Percentiles rank a stretch among this genome's conserved stretches.
These are phyloP conservation scores for Colletotrichum cuscutae DNA, from an alignment of 2,329 filamentous ascomycete genomes.

Conservation along the genomic window DNA sequence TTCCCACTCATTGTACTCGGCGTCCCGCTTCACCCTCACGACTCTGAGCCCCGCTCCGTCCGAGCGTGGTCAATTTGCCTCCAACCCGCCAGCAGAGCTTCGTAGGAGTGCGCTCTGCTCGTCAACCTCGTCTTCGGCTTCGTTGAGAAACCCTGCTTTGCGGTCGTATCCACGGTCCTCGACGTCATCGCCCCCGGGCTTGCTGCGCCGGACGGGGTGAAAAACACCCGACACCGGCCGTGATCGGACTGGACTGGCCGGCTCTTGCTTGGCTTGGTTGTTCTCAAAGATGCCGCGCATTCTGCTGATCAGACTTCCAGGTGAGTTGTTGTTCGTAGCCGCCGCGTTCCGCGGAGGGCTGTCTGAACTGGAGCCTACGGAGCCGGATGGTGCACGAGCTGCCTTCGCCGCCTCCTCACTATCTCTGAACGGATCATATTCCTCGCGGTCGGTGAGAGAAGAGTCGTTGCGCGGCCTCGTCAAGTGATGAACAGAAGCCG, in stretches of 20 bases:
- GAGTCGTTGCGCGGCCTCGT: conserved; percentile 39
- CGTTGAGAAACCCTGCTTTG: conserved; percentile 34
- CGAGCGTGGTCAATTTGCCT: conserved; percentile 52
- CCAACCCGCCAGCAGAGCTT: conserved; percentile 28
- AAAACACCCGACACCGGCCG: conserved; percentile 40
- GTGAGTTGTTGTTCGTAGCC: conserved; percentile 32
- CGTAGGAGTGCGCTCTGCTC: conserved; percentile 46
- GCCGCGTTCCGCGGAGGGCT: conserved; percentile 17
- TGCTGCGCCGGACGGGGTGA: conserved; percentile 28
- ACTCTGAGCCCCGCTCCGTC: conserved; percentile 37
- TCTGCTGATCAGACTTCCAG: conserved; percentile 48
- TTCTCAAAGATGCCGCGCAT: conserved; percentile 54
- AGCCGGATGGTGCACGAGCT: conserved; percentile 1
- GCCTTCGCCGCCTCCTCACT: conserved; percentile 33
- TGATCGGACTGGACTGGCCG: conserved; percentile 37
- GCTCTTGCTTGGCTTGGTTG: conserved; percentile 16
- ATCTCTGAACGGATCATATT: conserved; percentile 42
- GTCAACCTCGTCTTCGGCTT: conserved; percentile 36
- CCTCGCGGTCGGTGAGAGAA: conserved; percentile 36
- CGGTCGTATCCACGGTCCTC: conserved; percentile 25
- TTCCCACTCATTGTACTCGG: conserved; percentile 19
- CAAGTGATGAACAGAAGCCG: conserved; percentile 28
- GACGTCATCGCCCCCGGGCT: conserved; percentile 36
- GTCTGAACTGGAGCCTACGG: conserved; percentile 11
- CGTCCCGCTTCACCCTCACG: conserved; percentile 28